phyloP scores from a whole-genome alignment of 2,329 filamentous ascomycete genomes.

The Colletotrichum horii region DNA sequence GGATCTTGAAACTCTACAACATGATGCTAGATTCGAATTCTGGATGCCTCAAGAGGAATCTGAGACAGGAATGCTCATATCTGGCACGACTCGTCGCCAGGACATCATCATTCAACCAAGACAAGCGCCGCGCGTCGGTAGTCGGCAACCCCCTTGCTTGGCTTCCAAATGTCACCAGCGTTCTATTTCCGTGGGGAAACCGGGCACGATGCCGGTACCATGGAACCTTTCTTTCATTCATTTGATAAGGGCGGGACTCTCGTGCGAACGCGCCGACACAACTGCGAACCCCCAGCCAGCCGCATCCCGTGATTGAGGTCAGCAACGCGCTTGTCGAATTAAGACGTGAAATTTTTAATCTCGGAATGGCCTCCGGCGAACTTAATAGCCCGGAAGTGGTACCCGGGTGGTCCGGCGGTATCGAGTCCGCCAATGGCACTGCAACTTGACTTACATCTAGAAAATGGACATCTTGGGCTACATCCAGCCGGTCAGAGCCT shows the following conservation, averaged over 20 bases:
- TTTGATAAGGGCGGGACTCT: background rate
- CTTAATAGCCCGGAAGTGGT: background rate
- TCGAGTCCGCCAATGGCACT: background rate
- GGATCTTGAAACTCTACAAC: background rate
- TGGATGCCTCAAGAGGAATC: background rate
- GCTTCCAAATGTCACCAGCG: background rate
- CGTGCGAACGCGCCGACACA: background rate
- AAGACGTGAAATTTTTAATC: background rate
- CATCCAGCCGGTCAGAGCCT: background rate
- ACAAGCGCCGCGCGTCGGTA: background rate
- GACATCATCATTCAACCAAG: background rate
- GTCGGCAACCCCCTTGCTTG: background rate
- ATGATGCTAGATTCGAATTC: background rate
- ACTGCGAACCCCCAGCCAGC: background rate
- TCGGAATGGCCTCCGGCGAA: background rate
- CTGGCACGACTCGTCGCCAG: background rate
- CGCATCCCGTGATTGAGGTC: background rate
- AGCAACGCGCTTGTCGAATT: background rate
- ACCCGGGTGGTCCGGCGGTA: background rate
- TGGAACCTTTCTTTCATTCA: background rate
- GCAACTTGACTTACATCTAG: background rate
- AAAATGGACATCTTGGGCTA: background rate
- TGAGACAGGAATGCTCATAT: constrained; percentile 6
- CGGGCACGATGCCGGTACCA: background rate
- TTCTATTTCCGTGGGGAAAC: background rate